These are phyloP conservation scores for Sporisorium scitamineum DNA, from an alignment of 1,284 basidiomycete genomes.

Conservation along the genomic window DNA sequence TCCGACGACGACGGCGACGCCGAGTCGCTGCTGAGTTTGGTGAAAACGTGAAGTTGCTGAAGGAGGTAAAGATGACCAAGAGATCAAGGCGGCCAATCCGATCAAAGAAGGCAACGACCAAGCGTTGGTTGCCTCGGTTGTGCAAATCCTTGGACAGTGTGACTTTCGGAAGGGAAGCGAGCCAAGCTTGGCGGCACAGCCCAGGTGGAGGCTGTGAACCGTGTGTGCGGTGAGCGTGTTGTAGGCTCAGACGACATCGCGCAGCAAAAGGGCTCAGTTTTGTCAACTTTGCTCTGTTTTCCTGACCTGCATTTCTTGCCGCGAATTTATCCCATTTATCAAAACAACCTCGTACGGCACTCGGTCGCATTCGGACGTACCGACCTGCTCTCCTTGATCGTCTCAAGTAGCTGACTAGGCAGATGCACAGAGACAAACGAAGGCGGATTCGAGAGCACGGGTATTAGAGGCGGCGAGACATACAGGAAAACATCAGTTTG, in stretches of 20 bases:
- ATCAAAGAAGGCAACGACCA: not conserved
- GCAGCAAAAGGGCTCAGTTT: not conserved
- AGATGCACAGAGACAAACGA: not conserved
- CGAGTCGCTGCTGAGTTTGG: not conserved
- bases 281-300: not conserved
- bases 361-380: not conserved
- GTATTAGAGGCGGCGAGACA: too few relatives aligned
- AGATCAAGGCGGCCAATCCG: too few relatives aligned
- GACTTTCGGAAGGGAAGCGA: not conserved
- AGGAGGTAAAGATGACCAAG: not conserved
- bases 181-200: not conserved
- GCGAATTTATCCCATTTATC: too few relatives aligned
- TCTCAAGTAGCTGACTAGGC: not conserved
- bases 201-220: conserved; percentile 10
- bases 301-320: not conserved
- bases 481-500: too few relatives aligned
- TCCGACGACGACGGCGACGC: not conserved
- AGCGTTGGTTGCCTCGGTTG: not conserved
- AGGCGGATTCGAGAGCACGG: not conserved
- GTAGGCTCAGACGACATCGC: conserved; percentile 18
- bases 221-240: not conserved
- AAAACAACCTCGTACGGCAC: not conserved
- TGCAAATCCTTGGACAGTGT: not conserved
- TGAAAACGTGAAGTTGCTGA: not conserved
- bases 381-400: not conserved